Percentiles rank a stretch among this genome's conserved stretches.
These are phyloP conservation scores for Hericium erinaceus DNA, from an alignment of 768 basidiomycete species.

Conservation along the genomic window DNA sequence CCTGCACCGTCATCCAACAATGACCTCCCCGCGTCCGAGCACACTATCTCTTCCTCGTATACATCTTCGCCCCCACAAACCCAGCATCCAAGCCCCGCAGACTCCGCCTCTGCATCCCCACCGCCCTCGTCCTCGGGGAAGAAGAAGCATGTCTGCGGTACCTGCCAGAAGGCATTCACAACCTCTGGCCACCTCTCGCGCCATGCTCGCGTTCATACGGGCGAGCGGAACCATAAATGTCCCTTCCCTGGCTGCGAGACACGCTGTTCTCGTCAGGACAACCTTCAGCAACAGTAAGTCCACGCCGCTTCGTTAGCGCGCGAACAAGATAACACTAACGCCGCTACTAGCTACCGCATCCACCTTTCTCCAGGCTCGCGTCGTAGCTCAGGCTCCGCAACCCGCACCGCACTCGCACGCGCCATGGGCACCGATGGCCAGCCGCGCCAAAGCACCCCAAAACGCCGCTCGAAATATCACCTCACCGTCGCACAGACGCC, in stretches of 20 bases:
- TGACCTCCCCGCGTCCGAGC: background rate
- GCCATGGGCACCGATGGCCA: background rate
- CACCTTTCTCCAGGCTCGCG: slow-evolving; percentile 76
- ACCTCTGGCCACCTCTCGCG: slow-evolving; percentile 85
- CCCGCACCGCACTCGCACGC: slow-evolving; percentile 36
- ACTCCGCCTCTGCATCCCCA: background rate
- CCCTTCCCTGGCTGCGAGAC: slow-evolving; percentile 95
- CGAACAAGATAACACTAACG: background rate
- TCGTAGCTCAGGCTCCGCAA: slow-evolving; percentile 44
- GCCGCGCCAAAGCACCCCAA: slow-evolving; percentile 1
- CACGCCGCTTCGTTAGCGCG: background rate
- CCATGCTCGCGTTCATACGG: slow-evolving; percentile 85
- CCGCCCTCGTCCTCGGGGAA: slow-evolving; percentile 8
- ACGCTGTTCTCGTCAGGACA: slow-evolving; percentile 83
- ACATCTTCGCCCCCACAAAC: no score
- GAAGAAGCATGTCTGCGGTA: slow-evolving; percentile 50
- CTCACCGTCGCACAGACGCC: slow-evolving; percentile 8
- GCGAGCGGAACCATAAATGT: slow-evolving; percentile 86
- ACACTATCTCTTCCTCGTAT: slow-evolving; percentile 2
- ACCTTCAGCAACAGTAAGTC: slow-evolving; percentile 59
- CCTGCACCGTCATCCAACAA: background rate
- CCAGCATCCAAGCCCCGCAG: background rate
- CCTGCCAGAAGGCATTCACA: slow-evolving; percentile 74
- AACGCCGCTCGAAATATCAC: slow-evolving; percentile 9
- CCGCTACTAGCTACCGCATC: slow-evolving; percentile 55